Evolutionary conservation across 129 eudicot genomes (phyloP).

Genomic region (sunflower (Helianthus annuus)): DNA sequence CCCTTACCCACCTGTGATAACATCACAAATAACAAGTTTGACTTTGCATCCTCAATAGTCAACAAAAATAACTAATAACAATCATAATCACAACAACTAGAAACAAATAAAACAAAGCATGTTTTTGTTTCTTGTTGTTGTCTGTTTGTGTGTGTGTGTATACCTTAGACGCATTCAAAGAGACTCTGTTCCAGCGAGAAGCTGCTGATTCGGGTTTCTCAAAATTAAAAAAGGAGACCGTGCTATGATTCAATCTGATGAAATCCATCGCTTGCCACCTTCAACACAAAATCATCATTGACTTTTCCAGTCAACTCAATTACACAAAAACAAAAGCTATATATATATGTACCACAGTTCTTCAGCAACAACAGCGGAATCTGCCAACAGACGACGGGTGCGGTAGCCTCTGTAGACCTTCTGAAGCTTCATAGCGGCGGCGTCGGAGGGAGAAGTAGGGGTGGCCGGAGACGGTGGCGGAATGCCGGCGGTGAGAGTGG

Average conservation of each 20-base stretch:
- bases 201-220: constrained; percentile 65
- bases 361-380: constrained; percentile 91
- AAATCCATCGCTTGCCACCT: constrained; percentile 98
- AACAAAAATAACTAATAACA: constrained; percentile 19
- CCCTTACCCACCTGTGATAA: constrained; percentile 88
- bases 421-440: constrained; percentile 86
- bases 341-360: constrained; percentile 62
- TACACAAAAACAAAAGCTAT: not conserved
- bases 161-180: constrained; percentile 93
- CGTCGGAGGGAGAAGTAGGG: constrained; percentile 32
- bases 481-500: constrained; percentile 13
- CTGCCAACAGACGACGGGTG: constrained; percentile 88
- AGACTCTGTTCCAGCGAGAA: constrained; percentile 74
- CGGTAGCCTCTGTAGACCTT: constrained; percentile 82
- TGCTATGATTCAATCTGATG: constrained; percentile 80
- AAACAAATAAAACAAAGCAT: not conserved
- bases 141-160: not conserved
- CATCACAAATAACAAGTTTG: not conserved
- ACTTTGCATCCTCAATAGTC: not conserved
- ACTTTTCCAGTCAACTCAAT: not conserved
- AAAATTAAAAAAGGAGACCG: constrained; percentile 77
- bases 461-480: not conserved
- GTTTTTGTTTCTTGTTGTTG: too few species aligned
- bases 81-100: constrained; percentile 17
- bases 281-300: constrained; percentile 23